Evolutionary conservation across 805 yeast species (phyloP).

Genomic region (Blastobotrys americana): DNA sequence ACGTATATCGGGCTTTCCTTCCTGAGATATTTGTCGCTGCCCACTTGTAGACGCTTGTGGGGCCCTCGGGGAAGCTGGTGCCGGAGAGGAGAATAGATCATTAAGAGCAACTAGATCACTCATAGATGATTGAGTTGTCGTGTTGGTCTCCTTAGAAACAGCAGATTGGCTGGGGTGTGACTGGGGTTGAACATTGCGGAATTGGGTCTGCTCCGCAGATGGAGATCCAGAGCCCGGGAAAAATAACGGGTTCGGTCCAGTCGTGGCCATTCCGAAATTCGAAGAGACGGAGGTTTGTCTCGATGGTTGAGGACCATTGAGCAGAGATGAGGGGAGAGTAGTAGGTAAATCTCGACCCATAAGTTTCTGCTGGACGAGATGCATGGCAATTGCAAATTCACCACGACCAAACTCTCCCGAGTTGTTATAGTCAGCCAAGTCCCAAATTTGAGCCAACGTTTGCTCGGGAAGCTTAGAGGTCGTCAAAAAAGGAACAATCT

Average conservation of each 20-base stretch:
- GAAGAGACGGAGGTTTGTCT: conserved; percentile 17
- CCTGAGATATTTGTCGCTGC: conserved; percentile 13
- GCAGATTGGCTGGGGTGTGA: no score
- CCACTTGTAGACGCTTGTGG: conserved; percentile 18
- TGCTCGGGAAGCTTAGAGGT: conserved; percentile 83
- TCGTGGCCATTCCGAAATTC: neutral
- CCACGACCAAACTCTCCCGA: conserved; percentile 70
- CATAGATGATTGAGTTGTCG: conserved; percentile 21
- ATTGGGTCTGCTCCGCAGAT: conserved; percentile 8
- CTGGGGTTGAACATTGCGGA: conserved; percentile 8
- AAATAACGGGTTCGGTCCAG: conserved; percentile 14
- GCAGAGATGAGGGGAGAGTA: conserved; percentile 60
- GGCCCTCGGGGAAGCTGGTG: conserved; percentile 23
- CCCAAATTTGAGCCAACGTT: conserved; percentile 87
- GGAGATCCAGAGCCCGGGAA: neutral
- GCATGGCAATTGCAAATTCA: conserved; percentile 93
- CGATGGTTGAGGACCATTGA: conserved; percentile 30
- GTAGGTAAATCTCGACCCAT: conserved; percentile 75
- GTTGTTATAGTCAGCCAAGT: conserved; percentile 81
- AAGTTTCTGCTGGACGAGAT: conserved; percentile 75
- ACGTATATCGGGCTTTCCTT: conserved; percentile 17
- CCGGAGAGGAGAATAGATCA: conserved; percentile 44
- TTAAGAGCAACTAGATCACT: conserved; percentile 39
- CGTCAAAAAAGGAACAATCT: conserved; percentile 82
- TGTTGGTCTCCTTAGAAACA: conserved; percentile 10